Conservation (phyloP, 129 eudicot genomes). For the Glebionis coronaria region DNA sequence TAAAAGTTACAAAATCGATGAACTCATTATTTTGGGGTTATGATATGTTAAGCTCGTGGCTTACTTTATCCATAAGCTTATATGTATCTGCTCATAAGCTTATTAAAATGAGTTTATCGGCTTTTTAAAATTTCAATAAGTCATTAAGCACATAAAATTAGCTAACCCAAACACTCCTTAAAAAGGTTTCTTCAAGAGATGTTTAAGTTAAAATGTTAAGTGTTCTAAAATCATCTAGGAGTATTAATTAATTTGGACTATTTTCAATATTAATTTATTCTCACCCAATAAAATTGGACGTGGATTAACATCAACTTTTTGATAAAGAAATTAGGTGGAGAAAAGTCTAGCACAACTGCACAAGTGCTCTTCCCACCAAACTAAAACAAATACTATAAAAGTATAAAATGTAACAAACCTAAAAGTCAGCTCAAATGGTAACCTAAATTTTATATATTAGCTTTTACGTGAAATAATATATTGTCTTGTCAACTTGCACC, state of each 20-base stretch:
- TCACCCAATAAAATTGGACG: not conserved
- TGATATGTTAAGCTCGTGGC: no score
- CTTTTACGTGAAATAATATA: not conserved
- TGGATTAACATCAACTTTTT: not conserved
- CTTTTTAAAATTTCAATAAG: no score
- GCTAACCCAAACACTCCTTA: no score
- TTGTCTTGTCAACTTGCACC: constrained; percentile 19
- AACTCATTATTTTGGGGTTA: no score
- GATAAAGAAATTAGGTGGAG: not conserved
- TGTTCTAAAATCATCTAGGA: no score
- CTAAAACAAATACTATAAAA: constrained; percentile 5
- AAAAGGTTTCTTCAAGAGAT: no score
- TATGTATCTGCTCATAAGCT: no score
- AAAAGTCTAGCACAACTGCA: constrained; percentile 5
- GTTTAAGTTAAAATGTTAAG: no score
- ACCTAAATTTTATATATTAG: not conserved
- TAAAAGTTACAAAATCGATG: no score
- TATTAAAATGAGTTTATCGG: no score
- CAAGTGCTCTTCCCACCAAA: constrained; percentile 26
- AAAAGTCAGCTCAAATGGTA: constrained; percentile 20
- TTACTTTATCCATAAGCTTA: no score
- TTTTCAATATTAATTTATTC: not conserved
- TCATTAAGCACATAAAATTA: no score
- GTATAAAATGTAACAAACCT: not conserved
- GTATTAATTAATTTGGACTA: not conserved